These are phyloP conservation scores for Exserohilum rostratum DNA, from an alignment of 2,329 filamentous ascomycete species.

Conservation along the genomic window DNA sequence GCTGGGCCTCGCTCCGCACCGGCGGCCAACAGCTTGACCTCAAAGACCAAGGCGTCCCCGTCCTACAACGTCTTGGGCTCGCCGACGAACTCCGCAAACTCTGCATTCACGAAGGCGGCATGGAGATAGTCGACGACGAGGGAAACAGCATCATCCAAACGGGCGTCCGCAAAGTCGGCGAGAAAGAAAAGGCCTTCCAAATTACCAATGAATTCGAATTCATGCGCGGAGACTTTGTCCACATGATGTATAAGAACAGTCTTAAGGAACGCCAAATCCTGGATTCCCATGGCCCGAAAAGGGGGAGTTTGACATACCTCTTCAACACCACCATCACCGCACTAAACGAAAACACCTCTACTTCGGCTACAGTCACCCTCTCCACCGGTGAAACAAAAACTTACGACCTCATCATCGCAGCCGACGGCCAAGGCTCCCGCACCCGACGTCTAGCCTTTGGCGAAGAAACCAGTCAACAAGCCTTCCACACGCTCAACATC, in stretches of 20 bases:
- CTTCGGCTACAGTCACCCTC: constrained; percentile 25
- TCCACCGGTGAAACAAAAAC: constrained; percentile 14
- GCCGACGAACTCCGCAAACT: constrained; percentile 40
- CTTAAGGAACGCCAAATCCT: constrained; percentile 23
- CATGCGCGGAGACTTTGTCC: constrained; percentile 40
- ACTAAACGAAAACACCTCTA: constrained; percentile 17
- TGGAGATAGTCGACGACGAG: constrained; percentile 41
- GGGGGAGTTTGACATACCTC: constrained; percentile 16
- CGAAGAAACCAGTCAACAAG: constrained; percentile 15
- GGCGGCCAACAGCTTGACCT: constrained; percentile 56
- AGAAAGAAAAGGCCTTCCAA: constrained; percentile 26
- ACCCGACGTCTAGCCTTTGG: constrained; percentile 32
- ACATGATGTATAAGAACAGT: constrained; percentile 36
- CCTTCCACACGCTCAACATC: constrained; percentile 20
- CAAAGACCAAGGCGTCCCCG: constrained; percentile 50
- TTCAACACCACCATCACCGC: constrained; percentile 22
- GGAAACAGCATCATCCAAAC: constrained; percentile 23
- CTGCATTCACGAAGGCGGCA: constrained; percentile 49
- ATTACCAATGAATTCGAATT: constrained; percentile 41
- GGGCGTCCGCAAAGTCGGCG: constrained; percentile 49
- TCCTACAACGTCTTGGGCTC: constrained; percentile 51
- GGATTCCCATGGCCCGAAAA: constrained; percentile 7
- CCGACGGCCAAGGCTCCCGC: constrained; percentile 33
- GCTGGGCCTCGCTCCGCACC: constrained; percentile 50
- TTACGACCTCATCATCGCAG: constrained; percentile 36